Evolutionary conservation across 1,139 yeast genomes (phyloP).

Genomic region (Magnusiomyces ingens): DNA sequence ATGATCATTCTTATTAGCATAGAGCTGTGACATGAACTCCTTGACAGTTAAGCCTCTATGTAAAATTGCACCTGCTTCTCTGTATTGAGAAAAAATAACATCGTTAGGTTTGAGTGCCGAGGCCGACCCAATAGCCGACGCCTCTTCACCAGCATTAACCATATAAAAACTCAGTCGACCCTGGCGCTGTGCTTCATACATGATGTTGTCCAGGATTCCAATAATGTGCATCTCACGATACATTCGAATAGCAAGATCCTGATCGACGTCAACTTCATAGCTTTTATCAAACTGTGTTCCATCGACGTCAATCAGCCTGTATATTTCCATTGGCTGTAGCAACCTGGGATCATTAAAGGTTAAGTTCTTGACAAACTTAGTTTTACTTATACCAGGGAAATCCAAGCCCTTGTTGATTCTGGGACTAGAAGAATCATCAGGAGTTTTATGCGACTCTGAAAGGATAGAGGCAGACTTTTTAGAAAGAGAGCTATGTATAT

Average conservation of each 20-base stretch:
- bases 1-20: constrained; percentile 29
- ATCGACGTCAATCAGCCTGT: constrained; percentile 29
- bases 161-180: constrained; percentile 34
- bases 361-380: constrained; percentile 25
- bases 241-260: constrained; percentile 27
- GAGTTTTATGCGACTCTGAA: constrained; percentile 23
- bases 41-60: constrained; percentile 33
- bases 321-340: constrained; percentile 26
- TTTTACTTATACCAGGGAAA: constrained; percentile 30
- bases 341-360: constrained; percentile 24
- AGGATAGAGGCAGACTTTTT: constrained; percentile 8
- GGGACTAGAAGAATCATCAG: not conserved
- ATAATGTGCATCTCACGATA: constrained; percentile 33
- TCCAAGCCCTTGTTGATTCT: constrained; percentile 25
- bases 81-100: constrained; percentile 31
- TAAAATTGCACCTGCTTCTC: constrained; percentile 33
- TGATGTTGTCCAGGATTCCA: constrained; percentile 29
- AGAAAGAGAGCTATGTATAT: no score
- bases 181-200: constrained; percentile 36
- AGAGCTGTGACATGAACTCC: constrained; percentile 33
- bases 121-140: constrained; percentile 33
- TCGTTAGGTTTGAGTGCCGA: constrained; percentile 33
- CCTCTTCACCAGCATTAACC: constrained; percentile 37
- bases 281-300: constrained; percentile 27
- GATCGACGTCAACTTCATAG: constrained; percentile 24